These are phyloP conservation scores for Furculomyces boomerangus DNA, from an alignment of 371 early-diverging fungal species.

Conservation along the genomic window DNA sequence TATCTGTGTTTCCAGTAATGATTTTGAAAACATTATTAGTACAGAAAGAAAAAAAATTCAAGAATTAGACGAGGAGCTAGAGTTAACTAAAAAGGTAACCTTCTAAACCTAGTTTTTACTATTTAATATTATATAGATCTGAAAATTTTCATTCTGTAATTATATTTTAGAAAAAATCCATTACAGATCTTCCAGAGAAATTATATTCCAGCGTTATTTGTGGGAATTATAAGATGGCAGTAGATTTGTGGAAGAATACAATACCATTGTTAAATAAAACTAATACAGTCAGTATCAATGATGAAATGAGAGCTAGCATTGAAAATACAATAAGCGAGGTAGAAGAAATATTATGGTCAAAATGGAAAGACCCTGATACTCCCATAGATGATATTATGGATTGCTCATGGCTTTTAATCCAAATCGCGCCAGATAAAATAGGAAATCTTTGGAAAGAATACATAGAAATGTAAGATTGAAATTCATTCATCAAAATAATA, in stretches of 20 bases:
- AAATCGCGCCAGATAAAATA: constrained; percentile 8
- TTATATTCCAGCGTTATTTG: constrained; percentile 37
- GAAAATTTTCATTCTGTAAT: neutral
- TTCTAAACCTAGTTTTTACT: no score
- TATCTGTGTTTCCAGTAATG: constrained; percentile 33
- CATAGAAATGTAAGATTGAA: constrained; percentile 12
- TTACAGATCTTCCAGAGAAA: constrained; percentile 64
- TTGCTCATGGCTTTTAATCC: constrained; percentile 16
- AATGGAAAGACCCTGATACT: constrained; percentile 8
- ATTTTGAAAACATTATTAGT: constrained; percentile 37
- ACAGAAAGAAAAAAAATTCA: constrained; percentile 51
- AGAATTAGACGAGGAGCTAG: constrained; percentile 55
- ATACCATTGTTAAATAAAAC: constrained; percentile 53
- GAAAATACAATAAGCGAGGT: constrained; percentile 42
- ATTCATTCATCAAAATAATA: constrained; percentile 4
- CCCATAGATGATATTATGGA: constrained; percentile 12
- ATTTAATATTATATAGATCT: no score
- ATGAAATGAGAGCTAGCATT: constrained; percentile 17
- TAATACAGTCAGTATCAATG: constrained; percentile 48
- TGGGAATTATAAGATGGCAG: constrained; percentile 50
- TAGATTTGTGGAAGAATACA: constrained; percentile 52
- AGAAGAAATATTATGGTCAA: constrained; percentile 12
- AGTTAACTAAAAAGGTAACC: constrained; percentile 50
- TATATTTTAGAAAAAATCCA: constrained; percentile 27
- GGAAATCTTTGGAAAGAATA: constrained; percentile 12